Base-by-base conservation (phyloP, 1,284 basidiomycete genomes). In the Porodaedalea pini region DNA sequence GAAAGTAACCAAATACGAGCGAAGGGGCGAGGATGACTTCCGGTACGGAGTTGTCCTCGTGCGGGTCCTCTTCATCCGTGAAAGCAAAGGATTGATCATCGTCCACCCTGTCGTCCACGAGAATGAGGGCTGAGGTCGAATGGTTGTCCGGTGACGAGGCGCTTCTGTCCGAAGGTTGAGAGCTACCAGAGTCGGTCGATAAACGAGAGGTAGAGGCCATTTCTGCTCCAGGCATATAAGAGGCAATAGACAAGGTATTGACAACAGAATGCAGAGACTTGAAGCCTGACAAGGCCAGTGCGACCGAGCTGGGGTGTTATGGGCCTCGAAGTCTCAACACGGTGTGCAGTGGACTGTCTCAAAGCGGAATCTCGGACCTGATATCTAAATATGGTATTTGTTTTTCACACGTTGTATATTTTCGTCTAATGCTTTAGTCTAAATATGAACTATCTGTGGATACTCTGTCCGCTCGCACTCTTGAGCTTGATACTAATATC, bases 1-100 rank as follows among this genome's bases (percentile, higher is more conserved):
- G 72, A 57, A 90, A 81, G 69, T 88, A 86, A 7, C 88, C 73
- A 65, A 89, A 83, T 47, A 86, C 78, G 45, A 77, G 66, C n/a
- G 76, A 71, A 3, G 83, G 77, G 17, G 78, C 67, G 50, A 89
- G 77, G 2, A 81, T 41, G 31, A 50, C 31, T 17, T 55, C 41
- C 10, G 51, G 40, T 10, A 25, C 15, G 13, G 44, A 36, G 17
- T n/a, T 21, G 29, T 48, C 51, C 23, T 51, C 43, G 3, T 19
- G 27, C 4, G n/a, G n/a, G 15, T 54, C 23, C 6, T 61, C 59
- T 25, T 54, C 59, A 19, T 52, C 56, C 29, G 43, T 19, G 31
- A 58, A 43, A 13, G 27, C 39, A 32, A 45, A 54, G 17, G 55
- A 45, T 15, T 52, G 40, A 13, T 49, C 43, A 23, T 58, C 48